Percentiles rank a stretch among this genome's conserved stretches.
These are phyloP conservation scores for Detonula confervacea DNA, from an alignment of 352 stramenopile species.

Conservation along the genomic window DNA sequence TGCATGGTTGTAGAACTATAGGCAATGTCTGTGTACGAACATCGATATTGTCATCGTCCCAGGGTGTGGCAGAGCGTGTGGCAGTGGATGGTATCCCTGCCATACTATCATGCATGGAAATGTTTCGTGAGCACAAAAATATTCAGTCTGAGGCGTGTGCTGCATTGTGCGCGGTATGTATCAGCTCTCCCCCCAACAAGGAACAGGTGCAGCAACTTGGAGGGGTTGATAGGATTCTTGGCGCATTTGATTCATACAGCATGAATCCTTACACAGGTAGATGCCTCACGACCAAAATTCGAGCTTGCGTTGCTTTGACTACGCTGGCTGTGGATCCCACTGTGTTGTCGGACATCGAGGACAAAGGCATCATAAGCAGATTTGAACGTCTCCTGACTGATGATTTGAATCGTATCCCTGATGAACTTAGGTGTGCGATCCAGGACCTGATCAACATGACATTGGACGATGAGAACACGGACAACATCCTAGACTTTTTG, in stretches of 20 bases:
- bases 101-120: constrained; percentile 32
- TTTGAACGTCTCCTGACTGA: constrained; percentile 18
- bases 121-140: constrained; percentile 16
- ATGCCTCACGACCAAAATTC: constrained; percentile 29
- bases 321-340: constrained; percentile 29
- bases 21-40: constrained; percentile 21
- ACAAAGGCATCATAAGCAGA: constrained; percentile 29
- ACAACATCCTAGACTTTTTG: constrained; percentile 6
- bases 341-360: constrained; percentile 14
- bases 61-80: constrained; percentile 4
- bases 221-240: constrained; percentile 26
- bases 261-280: neutral
- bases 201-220: constrained; percentile 5
- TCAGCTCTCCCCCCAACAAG: constrained; percentile 25
- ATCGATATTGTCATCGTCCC: neutral
- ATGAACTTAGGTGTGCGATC: constrained; percentile 17
- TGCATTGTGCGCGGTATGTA: constrained; percentile 23
- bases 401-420: constrained; percentile 15
- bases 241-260: constrained; percentile 11
- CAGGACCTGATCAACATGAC: constrained; percentile 19
- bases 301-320: constrained; percentile 29
- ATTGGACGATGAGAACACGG: constrained; percentile 9
- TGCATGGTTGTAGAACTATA: constrained; percentile 38
- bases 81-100: constrained; percentile 20
- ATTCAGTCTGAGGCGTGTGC: constrained; percentile 34